Conservation (phyloP, 345 rosid species). For the Orychophragmus violaceus region DNA sequence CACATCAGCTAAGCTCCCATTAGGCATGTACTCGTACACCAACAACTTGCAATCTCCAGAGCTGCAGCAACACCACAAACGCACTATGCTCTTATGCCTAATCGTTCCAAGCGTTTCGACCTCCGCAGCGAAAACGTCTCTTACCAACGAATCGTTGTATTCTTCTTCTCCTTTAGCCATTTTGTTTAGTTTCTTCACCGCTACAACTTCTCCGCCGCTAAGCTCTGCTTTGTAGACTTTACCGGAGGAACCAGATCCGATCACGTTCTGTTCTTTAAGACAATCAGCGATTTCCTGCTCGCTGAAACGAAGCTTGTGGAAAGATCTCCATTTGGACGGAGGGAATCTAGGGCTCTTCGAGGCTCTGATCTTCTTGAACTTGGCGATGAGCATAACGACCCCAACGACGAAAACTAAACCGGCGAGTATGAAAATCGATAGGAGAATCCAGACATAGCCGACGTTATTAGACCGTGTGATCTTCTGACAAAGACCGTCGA, state of each 20-base stretch:
- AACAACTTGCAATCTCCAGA: conserved; percentile 56
- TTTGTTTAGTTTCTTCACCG: conserved; percentile 69
- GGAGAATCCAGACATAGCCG: conserved; percentile 55
- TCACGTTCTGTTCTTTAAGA: conserved; percentile 63
- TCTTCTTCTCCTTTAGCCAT: conserved; percentile 31
- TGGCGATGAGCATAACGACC: conserved; percentile 52
- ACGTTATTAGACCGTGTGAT: conserved; percentile 28
- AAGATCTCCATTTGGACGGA: conserved; percentile 68
- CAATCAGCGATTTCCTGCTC: conserved; percentile 54
- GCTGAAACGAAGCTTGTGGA: conserved; percentile 76
- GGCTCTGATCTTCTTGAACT: conserved; percentile 42
- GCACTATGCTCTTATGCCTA: conserved; percentile 84
- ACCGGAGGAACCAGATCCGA: conserved; percentile 81
- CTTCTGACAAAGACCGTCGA: conserved; percentile 50
- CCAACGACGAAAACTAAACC: conserved; percentile 50
- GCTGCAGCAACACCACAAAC: conserved; percentile 76
- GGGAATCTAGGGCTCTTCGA: conserved; percentile 29
- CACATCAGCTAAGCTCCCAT: conserved; percentile 79
- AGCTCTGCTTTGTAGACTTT: conserved; percentile 77
- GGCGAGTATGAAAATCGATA: conserved; percentile 50
- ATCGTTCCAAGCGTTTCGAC: conserved; percentile 83
- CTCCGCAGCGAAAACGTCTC: conserved; percentile 52
- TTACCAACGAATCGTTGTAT: conserved; percentile 24
- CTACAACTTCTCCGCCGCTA: conserved; percentile 61
- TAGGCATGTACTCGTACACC: conserved; percentile 90